Evolutionary conservation across 1,139 yeast species (phyloP).

Genomic region (Sugiyamaella xylanicola): DNA sequence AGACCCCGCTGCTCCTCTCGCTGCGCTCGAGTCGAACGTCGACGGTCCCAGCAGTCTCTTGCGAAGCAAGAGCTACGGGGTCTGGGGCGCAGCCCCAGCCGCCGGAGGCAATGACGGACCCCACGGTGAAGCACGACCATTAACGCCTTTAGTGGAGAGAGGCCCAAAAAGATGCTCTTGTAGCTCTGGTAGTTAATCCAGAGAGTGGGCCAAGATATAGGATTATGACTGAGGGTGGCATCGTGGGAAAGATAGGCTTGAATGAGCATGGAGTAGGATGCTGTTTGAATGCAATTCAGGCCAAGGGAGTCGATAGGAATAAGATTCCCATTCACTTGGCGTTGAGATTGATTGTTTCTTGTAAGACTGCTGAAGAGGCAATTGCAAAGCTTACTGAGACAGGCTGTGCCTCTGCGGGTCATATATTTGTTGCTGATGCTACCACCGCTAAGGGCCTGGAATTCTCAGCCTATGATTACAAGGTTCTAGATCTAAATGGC

Average conservation of each 20-base stretch:
- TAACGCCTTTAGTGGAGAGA: constrained; percentile 41
- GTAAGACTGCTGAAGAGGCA: constrained; percentile 36
- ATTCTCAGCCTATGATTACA: constrained; percentile 26
- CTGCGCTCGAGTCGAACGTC: background rate
- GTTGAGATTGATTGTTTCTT: constrained; percentile 39
- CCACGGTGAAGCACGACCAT: no score
- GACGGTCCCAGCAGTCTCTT: background rate
- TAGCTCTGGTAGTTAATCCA: constrained; percentile 36
- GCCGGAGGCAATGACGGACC: no score
- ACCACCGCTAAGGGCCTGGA: constrained; percentile 29
- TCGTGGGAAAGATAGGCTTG: constrained; percentile 44
- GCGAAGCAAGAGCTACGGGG: no score
- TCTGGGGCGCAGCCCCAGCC: background rate
- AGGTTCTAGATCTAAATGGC: constrained; percentile 18
- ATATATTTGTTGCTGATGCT: constrained; percentile 31
- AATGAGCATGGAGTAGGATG: constrained; percentile 42
- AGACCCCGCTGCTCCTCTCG: background rate
- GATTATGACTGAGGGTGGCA: constrained; percentile 43
- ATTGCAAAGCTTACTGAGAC: constrained; percentile 27
- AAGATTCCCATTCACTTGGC: constrained; percentile 43
- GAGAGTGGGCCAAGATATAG: constrained; percentile 35
- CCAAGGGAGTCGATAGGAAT: constrained; percentile 35
- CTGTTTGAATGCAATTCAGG: constrained; percentile 41
- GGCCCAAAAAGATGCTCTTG: constrained; percentile 34
- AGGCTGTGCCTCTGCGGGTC: constrained; percentile 34